Evolutionary conservation across 2,329 filamentous ascomycete species (phyloP).

Genomic region (Pleurostoma richardsiae): DNA sequence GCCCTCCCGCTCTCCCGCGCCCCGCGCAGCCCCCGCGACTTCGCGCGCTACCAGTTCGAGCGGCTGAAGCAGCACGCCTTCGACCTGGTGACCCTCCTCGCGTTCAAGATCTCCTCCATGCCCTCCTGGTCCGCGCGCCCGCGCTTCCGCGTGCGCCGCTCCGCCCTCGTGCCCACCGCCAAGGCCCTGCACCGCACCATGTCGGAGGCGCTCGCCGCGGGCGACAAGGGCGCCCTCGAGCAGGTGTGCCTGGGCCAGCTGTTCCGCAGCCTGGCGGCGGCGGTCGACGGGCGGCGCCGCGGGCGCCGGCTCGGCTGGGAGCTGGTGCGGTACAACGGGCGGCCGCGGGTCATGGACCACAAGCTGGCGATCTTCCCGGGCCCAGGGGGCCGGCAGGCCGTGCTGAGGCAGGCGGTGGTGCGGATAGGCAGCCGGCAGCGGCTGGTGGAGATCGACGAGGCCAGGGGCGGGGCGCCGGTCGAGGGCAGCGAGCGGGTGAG

Average conservation of each 20-base stretch:
- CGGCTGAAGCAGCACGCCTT: conserved; percentile 27
- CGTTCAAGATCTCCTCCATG: conserved; percentile 33
- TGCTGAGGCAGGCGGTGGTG: conserved; percentile 57
- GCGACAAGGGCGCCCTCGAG: conserved; percentile 45
- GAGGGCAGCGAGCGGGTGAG: conserved; percentile 44
- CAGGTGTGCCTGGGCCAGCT: conserved; percentile 50
- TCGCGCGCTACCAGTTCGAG: conserved; percentile 30
- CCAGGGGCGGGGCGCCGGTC: conserved; percentile 29
- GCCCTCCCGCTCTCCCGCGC: conserved; percentile 31
- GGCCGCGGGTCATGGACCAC: conserved; percentile 44
- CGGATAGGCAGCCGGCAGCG: conserved; percentile 52
- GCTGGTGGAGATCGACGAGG: conserved; percentile 34
- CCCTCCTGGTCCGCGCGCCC: conserved; percentile 34
- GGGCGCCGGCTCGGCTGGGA: conserved; percentile 47
- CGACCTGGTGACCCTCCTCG: conserved; percentile 27
- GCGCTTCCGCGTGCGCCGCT: conserved; percentile 21
- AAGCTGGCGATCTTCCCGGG: conserved; percentile 42
- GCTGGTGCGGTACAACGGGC: conserved; percentile 42
- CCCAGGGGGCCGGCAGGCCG: conserved; percentile 23
- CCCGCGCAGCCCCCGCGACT: conserved; percentile 18
- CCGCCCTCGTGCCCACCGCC: conserved; percentile 44
- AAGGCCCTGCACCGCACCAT: conserved; percentile 56
- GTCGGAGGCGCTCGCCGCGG: conserved; percentile 55
- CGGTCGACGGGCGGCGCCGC: conserved; percentile 46
- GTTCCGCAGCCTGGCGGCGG: conserved; percentile 41